Base-by-base conservation (phyloP, 2,329 filamentous ascomycete species). In the Aspergillus oerlinghausenensis region DNA sequence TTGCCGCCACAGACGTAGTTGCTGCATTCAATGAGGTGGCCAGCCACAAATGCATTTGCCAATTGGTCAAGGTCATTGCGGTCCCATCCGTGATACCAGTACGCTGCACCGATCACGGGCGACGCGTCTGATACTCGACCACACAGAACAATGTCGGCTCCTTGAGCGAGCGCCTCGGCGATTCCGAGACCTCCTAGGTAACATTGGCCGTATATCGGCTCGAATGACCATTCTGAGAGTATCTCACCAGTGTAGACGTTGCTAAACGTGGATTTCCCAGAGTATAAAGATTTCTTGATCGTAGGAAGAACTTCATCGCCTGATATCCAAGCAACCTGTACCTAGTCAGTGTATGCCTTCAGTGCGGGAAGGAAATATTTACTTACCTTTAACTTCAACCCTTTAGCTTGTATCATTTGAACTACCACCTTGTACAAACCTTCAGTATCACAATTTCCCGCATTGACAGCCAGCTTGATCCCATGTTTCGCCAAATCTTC, bases 271-370 rank as follows among this genome's bases (percentile, higher is more conserved):
- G 73, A 71, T 40, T 67, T 65, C 3, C 72, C 73, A 11, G 61
- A 63, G 1, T 63, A 56, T n/a, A 75, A 57, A 1, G 65, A 63
- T 4, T 63, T 53, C 52, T 72, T 65, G 35, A 77, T 62, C 1
- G 67, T 66, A 2, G 70, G 65, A 4, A 77, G 62, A 5, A 77
- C 73, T 58, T 78, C 75, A 58, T 81, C 79, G 2, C 79, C 79
- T 40, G 74, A 76, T 21, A 81, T 70, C 73, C 76, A 80, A 9
- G 79, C 79, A 3, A 81, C 73, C 60, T 76, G 51, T n/a, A 52
- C 14, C 4, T 7, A 10, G 28, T 60, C 40, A 61, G 49, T 21
- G 55, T 49, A n/a, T 49, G 52, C 11, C 10, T 19, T 14, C 2
- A 25, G 4, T 26, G 7, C n/a, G 21, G 19, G 25, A 49, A 11